These are phyloP conservation scores for Mollisia scopiformis DNA, from an alignment of 2,329 filamentous ascomycete genomes.

Conservation along the genomic window DNA sequence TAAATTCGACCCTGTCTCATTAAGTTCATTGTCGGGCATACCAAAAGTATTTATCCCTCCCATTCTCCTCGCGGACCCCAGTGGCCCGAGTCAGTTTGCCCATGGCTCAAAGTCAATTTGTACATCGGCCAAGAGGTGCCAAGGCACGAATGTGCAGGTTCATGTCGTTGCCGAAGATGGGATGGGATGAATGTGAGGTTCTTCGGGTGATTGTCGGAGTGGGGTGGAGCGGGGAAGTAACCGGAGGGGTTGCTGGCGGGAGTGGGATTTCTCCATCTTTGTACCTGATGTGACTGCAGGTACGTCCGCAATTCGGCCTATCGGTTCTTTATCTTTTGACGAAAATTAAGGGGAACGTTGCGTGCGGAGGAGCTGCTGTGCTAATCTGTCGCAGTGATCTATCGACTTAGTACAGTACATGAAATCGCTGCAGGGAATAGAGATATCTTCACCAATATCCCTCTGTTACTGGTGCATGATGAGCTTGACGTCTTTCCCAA, in stretches of 20 bases:
- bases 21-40: not conserved
- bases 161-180: not conserved
- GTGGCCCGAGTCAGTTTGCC: not conserved
- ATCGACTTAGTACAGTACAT: no score
- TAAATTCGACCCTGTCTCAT: not conserved
- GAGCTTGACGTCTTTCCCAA: no score
- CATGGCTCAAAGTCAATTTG: not conserved
- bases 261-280: not conserved
- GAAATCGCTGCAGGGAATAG: no score
- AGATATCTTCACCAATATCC: no score
- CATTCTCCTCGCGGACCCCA: not conserved
- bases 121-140: not conserved
- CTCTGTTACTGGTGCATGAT: no score
- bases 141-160: not conserved
- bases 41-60: not conserved
- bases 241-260: not conserved
- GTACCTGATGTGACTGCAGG: not conserved
- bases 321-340: not conserved
- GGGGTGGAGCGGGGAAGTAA: not conserved
- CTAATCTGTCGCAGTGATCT: no score
- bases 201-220: not conserved
- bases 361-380: no score
- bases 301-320: not conserved
- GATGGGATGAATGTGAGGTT: no score
- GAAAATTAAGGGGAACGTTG: not conserved